Evolutionary conservation across 768 basidiomycete genomes (phyloP).

Genomic region (Pleurotus citrinopileatus): DNA sequence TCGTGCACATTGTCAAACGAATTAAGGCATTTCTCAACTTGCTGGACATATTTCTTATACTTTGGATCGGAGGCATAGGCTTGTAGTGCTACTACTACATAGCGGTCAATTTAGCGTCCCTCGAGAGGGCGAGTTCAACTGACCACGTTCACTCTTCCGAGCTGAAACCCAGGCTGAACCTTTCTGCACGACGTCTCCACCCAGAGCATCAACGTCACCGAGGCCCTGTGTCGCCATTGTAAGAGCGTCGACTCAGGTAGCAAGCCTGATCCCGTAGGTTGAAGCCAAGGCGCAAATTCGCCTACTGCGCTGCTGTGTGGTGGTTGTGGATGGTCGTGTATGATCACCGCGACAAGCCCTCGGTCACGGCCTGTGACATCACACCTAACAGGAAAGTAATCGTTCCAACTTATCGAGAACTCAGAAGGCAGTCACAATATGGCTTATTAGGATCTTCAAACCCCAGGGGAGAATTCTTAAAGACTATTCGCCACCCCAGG

Average conservation of each 20-base stretch:
- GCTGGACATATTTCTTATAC: constrained; percentile 89
- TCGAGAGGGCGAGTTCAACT: constrained; percentile 18
- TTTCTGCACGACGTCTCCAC: constrained; percentile 33
- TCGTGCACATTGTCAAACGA: constrained; percentile 96
- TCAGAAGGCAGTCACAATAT: no score
- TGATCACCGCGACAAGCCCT: neutral
- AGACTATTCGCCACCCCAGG: no score
- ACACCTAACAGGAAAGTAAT: neutral
- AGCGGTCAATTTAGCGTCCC: constrained; percentile 3
- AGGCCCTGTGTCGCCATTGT: neutral
- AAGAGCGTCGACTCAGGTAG: neutral
- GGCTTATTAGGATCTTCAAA: no score
- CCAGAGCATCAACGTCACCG: constrained; percentile 14
- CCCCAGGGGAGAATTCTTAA: no score
- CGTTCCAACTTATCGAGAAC: neutral
- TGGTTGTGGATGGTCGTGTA: neutral
- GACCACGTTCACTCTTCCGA: constrained; percentile 50
- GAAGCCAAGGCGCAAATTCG: neutral
- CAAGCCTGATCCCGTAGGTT: neutral
- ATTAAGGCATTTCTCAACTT: constrained; percentile 89
- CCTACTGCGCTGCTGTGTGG: neutral
- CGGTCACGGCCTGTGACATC: neutral
- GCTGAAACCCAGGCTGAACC: constrained; percentile 38
- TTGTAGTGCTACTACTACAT: constrained; percentile 47
- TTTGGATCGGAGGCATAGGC: constrained; percentile 80